These are phyloP conservation scores for Amanita pallidorosea DNA, from an alignment of 768 basidiomycete species.

Conservation along the genomic window DNA sequence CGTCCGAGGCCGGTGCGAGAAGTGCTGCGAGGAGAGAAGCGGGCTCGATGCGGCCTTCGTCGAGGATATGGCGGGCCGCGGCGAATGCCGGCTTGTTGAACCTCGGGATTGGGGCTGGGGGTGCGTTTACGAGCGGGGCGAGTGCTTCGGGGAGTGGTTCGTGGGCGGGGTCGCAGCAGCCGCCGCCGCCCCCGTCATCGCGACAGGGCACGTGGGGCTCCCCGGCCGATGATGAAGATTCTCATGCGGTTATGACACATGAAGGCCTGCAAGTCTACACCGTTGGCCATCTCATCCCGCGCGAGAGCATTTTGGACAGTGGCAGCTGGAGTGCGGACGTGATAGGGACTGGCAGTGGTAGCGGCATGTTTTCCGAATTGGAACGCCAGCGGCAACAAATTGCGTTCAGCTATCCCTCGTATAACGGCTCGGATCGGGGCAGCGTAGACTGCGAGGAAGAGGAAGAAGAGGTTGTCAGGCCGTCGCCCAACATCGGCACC, in stretches of 20 bases:
- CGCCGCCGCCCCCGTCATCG: not conserved
- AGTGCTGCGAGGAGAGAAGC: not conserved
- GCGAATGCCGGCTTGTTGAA: slow-evolving; percentile 10
- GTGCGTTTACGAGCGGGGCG: not conserved
- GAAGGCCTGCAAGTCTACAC: slow-evolving; percentile 75
- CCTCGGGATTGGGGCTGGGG: not conserved
- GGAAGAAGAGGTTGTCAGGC: slow-evolving; percentile 28
- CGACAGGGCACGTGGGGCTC: slow-evolving; percentile 6
- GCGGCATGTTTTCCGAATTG: slow-evolving; percentile 14
- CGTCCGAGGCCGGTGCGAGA: too few relatives aligned
- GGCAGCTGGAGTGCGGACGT: slow-evolving; percentile 56
- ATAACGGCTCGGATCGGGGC: not conserved
- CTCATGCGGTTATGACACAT: slow-evolving; percentile 24
- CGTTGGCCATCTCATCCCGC: slow-evolving; percentile 64
- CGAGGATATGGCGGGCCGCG: slow-evolving; percentile 12
- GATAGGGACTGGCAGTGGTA: slow-evolving; percentile 9
- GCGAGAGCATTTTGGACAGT: slow-evolving; percentile 37
- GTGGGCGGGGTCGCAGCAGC: not conserved
- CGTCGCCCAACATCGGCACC: slow-evolving; percentile 16
- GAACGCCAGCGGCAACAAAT: slow-evolving; percentile 13
- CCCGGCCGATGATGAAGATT: slow-evolving; percentile 8
- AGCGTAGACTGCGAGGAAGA: slow-evolving; percentile 5
- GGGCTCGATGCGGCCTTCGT: slow-evolving; percentile 4
- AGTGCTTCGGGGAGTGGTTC: not conserved
- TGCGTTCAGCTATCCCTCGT: too few relatives aligned